These are phyloP conservation scores for Musa acuminata DNA, from an alignment of 176 grass and related monocot genomes.

Conservation along the genomic window DNA sequence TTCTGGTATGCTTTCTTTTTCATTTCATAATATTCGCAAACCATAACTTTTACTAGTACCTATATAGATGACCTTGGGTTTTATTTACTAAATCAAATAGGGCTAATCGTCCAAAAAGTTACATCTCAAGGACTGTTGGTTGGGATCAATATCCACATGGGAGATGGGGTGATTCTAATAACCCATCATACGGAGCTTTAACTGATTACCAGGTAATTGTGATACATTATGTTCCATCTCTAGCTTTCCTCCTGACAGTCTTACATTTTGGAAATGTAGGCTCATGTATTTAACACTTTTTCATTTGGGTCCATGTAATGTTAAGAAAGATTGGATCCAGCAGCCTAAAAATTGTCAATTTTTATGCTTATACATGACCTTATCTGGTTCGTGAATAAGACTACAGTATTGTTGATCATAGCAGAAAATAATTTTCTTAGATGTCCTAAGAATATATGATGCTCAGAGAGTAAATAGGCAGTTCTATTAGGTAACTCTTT, in stretches of 20 bases:
- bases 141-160: conserved; percentile 84
- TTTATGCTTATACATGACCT: neutral
- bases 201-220: conserved; percentile 49
- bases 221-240: neutral
- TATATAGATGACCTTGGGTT: neutral
- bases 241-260: neutral
- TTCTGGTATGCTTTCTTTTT: conserved; percentile 49
- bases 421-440: neutral
- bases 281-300: neutral
- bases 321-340: no score
- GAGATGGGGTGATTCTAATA: conserved; percentile 74
- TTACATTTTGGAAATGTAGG: neutral
- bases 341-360: no score
- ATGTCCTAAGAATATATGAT: neutral
- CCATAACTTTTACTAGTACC: neutral
- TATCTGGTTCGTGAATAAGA: neutral
- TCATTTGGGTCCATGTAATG: no score
- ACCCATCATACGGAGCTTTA: conserved; percentile 69
- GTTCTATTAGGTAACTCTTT: no score
- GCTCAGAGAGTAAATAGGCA: no score
- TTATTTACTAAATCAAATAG: conserved; percentile 28
- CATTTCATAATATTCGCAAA: neutral
- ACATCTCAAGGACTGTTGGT: conserved; percentile 59
- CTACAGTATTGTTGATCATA: neutral
- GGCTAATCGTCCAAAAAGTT: conserved; percentile 93